Evolutionary conservation across 176 grass and related monocot genomes (phyloP).

Genomic region (Carex parvula): DNA sequence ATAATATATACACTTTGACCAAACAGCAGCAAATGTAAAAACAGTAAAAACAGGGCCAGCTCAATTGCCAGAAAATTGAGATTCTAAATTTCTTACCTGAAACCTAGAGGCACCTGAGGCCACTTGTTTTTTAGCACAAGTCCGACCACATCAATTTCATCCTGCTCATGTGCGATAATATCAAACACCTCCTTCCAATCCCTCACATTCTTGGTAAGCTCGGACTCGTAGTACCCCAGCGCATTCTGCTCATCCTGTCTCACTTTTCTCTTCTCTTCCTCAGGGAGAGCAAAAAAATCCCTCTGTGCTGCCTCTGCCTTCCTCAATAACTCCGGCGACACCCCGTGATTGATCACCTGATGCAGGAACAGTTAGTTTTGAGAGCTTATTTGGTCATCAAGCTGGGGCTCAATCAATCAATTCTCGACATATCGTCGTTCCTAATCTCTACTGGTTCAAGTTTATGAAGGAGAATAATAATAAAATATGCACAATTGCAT

Average conservation of each 20-base stretch:
- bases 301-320: slow-evolving; percentile 35
- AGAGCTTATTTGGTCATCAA: not conserved
- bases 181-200: slow-evolving; percentile 99
- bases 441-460: not conserved
- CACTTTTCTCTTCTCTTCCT: slow-evolving; percentile 40
- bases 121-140: slow-evolving; percentile 68
- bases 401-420: not conserved
- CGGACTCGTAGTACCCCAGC: slow-evolving; percentile 69
- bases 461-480: too few relatives aligned
- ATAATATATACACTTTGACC: too few relatives aligned
- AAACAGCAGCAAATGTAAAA: not conserved
- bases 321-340: slow-evolving; percentile 35
- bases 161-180: slow-evolving; percentile 32
- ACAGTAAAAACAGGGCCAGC: not conserved
- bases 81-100: slow-evolving; percentile 32
- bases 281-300: slow-evolving; percentile 52
- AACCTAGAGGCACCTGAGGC: slow-evolving; percentile 45
- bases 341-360: slow-evolving; percentile 53
- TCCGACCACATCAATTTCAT: slow-evolving; percentile 4
- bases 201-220: slow-evolving; percentile 91
- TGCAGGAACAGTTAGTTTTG: not conserved
- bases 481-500: not conserved
- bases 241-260: slow-evolving; percentile 48
- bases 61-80: not conserved
- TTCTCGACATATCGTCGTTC: not conserved